phyloP scores from a whole-genome alignment of 2,329 filamentous ascomycete species.

The Anisogramma anomala region DNA sequence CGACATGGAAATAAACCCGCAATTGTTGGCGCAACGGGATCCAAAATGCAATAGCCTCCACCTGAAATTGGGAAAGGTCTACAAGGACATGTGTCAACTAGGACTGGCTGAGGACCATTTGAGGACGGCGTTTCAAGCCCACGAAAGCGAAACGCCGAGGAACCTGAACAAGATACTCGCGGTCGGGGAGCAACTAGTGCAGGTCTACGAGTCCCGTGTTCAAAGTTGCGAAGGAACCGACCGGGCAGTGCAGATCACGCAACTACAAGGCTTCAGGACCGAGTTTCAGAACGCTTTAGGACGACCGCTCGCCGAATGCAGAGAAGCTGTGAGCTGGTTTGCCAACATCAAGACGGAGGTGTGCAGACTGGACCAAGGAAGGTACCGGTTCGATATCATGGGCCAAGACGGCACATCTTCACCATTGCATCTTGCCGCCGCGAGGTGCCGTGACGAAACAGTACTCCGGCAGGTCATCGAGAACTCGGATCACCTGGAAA shows the following conservation, averaged over 20 bases:
- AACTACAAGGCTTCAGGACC: neutral
- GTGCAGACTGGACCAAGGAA: neutral
- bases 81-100: constrained; percentile 3
- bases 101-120: neutral
- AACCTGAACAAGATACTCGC: neutral
- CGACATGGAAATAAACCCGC: no score
- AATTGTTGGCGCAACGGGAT: neutral
- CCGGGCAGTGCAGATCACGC: constrained; percentile 1
- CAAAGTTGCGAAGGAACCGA: neutral
- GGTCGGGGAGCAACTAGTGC: neutral
- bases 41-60: neutral
- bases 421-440: constrained; percentile 5
- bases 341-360: neutral
- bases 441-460: neutral
- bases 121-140: constrained; percentile 1
- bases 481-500: constrained; percentile 3
- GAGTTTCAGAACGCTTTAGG: constrained; percentile 2
- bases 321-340: constrained; percentile 6
- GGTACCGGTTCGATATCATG: constrained; percentile 1
- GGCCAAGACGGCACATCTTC: constrained; percentile 1
- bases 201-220: neutral
- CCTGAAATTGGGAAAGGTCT: constrained; percentile 5
- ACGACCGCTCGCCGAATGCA: neutral
- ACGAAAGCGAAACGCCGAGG: neutral
- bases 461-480: constrained; percentile 8